A percentile compares a stretch with the other conserved stretches of the same genome.
phyloP scores from a whole-genome alignment of 768 basidiomycete genomes.

The Russula sp. region DNA sequence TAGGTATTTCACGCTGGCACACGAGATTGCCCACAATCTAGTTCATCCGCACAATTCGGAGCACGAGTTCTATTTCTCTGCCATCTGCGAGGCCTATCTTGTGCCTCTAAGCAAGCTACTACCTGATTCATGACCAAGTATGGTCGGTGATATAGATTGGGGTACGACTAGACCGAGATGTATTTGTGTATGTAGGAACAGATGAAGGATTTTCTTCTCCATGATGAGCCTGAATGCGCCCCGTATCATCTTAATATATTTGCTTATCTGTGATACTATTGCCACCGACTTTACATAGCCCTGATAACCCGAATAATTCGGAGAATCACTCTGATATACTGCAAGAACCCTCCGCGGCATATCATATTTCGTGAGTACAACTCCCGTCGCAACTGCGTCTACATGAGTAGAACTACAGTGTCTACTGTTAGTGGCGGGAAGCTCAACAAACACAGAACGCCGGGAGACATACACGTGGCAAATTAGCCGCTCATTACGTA shows the following conservation, averaged over 20 bases:
- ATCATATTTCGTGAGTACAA: too few relatives aligned
- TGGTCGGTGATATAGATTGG: not conserved
- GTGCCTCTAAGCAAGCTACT: slow-evolving; percentile 36
- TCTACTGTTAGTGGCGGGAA: too few relatives aligned
- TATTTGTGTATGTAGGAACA: slow-evolving; percentile 2
- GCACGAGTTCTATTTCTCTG: slow-evolving; percentile 93
- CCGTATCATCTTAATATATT: too few relatives aligned
- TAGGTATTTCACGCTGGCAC: slow-evolving; percentile 90
- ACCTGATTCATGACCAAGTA: not conserved
- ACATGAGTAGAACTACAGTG: too few relatives aligned
- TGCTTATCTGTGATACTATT: too few relatives aligned
- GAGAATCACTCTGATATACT: too few relatives aligned
- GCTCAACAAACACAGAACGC: too few relatives aligned
- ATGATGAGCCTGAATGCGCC: not conserved
- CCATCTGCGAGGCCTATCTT: slow-evolving; percentile 73
- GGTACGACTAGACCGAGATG: not conserved
- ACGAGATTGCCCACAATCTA: slow-evolving; percentile 91
- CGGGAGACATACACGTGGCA: too few relatives aligned
- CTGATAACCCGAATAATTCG: too few relatives aligned
- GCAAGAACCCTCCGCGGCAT: too few relatives aligned
- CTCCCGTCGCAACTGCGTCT: too few relatives aligned
- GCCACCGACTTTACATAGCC: too few relatives aligned
- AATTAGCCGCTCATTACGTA: not conserved
- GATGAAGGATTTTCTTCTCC: not conserved
- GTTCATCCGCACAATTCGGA: slow-evolving; percentile 85